Base-by-base conservation (phyloP, 2,329 filamentous ascomycete genomes). In the Ophiostoma piceae region DNA sequence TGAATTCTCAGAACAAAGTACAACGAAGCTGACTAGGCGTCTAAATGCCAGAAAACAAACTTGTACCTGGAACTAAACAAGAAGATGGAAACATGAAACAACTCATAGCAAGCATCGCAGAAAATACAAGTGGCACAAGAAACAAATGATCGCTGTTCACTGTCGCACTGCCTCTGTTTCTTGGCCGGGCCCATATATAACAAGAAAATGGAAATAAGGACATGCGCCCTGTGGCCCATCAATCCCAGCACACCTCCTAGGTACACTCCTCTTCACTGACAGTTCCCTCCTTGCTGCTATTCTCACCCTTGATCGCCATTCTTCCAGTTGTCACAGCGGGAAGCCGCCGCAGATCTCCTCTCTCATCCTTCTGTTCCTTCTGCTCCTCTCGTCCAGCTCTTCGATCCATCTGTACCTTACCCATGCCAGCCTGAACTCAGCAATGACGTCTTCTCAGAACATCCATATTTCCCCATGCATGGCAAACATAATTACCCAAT, bases 151-250 rank as follows among this genome's bases (percentile, higher is more conserved):
- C 43, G 43, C 43, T n/a, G 6, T 7, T 47, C 16, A 19, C 43
- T 47, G 43, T n/a, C 43, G n/a, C 16, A 47, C 43, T n/a, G 7
- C 16, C 43, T 47, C 43, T 41, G 26, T 64, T 8, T 37, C 60
- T 64, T 37, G 60, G 60, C 4, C 14, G 29, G 60, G 60, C 29
- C 60, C 60, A 37, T 57, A 37, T 64, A 64, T 64, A 64, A 19
- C 60, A 64, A 16, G 60, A 64, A 64, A 32, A 64, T 64, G 60
- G 60, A 64, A 64, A 64, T 64, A 64, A 64, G 29, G 60, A 64
- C 60, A 64, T 8, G 29, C 60, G 29, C 60, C 60, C 60, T 64
- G 60, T 32, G 60, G 29, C 39, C 11, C 39, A 12, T 41, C 39
- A 3, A 26, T 62, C 54, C 54, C n/a, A 62, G 22, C n/a, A 32